These are phyloP conservation scores for Trichosporon faecale DNA, from an alignment of 1,284 basidiomycete species.

Conservation along the genomic window DNA sequence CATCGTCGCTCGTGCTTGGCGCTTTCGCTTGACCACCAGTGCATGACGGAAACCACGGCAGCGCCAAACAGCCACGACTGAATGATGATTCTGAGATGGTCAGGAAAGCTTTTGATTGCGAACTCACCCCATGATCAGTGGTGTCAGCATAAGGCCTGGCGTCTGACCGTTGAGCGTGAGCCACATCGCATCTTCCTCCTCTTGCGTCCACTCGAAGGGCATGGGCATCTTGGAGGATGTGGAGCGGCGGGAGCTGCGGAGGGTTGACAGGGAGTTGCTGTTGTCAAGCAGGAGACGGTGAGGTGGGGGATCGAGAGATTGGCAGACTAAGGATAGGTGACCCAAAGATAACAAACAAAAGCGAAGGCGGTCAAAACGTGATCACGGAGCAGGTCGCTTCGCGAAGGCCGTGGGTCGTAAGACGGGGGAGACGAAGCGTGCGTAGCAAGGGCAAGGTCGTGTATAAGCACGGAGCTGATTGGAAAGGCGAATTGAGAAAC, in stretches of 20 bases:
- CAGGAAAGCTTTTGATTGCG: background rate
- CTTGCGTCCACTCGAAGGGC: constrained; percentile 10
- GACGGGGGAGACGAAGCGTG: background rate
- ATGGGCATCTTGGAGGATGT: background rate
- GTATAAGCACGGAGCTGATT: background rate
- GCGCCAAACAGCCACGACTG: constrained; percentile 13
- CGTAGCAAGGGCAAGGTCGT: background rate
- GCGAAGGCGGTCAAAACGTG: background rate
- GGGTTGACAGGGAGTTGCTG: background rate
- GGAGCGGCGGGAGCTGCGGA: background rate
- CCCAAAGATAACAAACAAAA: constrained; percentile 6
- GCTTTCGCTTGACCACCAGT: constrained; percentile 15
- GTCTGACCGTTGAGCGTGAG: constrained; percentile 1
- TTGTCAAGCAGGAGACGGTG: background rate
- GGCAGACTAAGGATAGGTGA: background rate
- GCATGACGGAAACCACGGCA: background rate
- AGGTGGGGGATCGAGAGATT: background rate
- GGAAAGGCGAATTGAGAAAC: background rate
- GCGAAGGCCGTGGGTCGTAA: background rate
- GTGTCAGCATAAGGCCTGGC: constrained; percentile 19
- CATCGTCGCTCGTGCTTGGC: constrained; percentile 13
- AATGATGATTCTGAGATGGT: constrained; percentile 16
- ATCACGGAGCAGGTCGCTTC: background rate
- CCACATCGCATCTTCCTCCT: constrained; percentile 9
- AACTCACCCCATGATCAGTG: constrained; percentile 22